Evolutionary conservation across 768 basidiomycete genomes (phyloP), one percentile per base, ranked within the genome.

Genomic region (Leccinum subgranulosum): DNA sequence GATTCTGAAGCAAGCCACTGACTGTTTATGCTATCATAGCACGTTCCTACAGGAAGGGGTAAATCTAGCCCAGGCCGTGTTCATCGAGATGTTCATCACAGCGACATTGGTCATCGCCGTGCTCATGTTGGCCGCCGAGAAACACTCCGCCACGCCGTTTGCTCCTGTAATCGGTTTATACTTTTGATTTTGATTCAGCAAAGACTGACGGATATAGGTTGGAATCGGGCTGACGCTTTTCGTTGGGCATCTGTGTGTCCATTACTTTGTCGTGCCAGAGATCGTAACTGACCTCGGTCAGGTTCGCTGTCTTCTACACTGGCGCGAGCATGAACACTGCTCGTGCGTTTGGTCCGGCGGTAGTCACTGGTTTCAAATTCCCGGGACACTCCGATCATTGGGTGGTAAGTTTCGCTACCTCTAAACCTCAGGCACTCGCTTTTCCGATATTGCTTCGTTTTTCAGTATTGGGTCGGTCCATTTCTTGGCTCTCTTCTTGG

Each of bases 61-160:
- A 57, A 87, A 79, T 69, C 58, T 69, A 3, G 77, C 82, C 1
- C 84, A 88, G 67, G 85, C 76, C 11, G 78, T 86, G 17, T 88
- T 87, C 68, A 86, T 88, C 58, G 86, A 88, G 67, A 84, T 86
- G 80, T 87, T 88, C 69, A 79, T 83, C 61, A 87, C 86, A 14
- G 75, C 81, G 12, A 75, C 77, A 15, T 75, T 88, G 41, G 80
- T 83, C 45, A 69, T 86, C 14, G 75, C 87, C 6, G 84, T 87
- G n/a, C 79, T 88, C 59, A 87, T 88, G 85, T 69, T 88, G 25
- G 87, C 87, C 4, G 84, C 83, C 15, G 87, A 88, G 70, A 88
- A 88, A 70, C 86, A 87, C 62, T 73, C 75, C 27, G 75, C 77
- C 2, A 88, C 86, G 1, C 83, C 86, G 0, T 85, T 87, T 63